phyloP scores from a whole-genome alignment of 331 rosid genomes.

The Malus hybrid region DNA sequence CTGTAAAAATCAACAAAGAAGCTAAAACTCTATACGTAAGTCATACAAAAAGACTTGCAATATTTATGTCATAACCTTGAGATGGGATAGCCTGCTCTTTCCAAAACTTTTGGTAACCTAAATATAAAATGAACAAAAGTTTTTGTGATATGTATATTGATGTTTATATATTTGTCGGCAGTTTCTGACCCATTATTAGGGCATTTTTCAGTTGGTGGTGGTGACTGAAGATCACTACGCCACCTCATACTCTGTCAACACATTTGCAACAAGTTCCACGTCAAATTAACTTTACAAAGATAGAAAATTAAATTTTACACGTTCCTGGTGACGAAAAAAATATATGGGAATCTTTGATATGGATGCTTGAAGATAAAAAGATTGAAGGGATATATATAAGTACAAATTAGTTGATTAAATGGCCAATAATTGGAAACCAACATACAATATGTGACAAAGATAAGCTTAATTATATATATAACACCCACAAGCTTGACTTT shows the following conservation, averaged over 20 bases:
- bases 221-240: constrained; percentile 34
- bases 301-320: too few species aligned
- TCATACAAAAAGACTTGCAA: too few species aligned
- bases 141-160: constrained; percentile 14
- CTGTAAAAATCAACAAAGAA: too few species aligned
- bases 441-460: neutral
- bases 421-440: neutral
- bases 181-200: constrained; percentile 23
- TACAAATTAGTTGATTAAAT: neutral
- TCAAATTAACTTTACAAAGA: constrained; percentile 1
- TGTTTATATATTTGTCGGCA: constrained; percentile 12
- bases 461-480: neutral
- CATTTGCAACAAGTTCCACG: constrained; percentile 2
- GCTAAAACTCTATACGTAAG: too few species aligned
- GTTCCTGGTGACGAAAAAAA: neutral
- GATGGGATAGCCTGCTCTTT: too few species aligned
- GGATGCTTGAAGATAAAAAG: constrained; percentile 7
- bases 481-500: constrained; percentile 11
- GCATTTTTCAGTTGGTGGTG: constrained; percentile 11
- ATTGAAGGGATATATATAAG: neutral
- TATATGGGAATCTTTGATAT: neutral
- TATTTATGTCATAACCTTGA: too few species aligned
- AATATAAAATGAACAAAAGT: neutral
- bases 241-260: constrained; percentile 22
- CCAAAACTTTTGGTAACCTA: too few species aligned